These are phyloP conservation scores for Debaryomycetaceae sp. DNA, from an alignment of 1,139 yeast genomes.

Conservation along the genomic window DNA sequence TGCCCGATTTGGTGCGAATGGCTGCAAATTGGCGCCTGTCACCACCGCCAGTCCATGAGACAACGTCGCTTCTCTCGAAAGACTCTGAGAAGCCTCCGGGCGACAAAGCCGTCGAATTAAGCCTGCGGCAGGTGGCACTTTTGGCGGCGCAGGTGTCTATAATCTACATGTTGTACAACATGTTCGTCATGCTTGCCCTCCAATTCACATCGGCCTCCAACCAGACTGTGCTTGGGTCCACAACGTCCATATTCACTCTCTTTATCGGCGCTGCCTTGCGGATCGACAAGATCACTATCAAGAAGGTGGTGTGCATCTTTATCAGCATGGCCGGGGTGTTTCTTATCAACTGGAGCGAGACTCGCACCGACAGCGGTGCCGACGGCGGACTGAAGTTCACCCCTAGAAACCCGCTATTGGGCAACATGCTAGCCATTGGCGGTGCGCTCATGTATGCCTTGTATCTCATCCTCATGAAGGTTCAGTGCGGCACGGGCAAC, in stretches of 20 bases:
- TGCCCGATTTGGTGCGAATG: constrained; percentile 28
- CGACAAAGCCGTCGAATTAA: constrained; percentile 20
- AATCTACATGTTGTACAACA: constrained; percentile 41
- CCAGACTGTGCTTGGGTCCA: constrained; percentile 48
- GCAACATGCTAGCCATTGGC: constrained; percentile 40
- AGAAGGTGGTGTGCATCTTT: constrained; percentile 40
- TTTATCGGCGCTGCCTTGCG: constrained; percentile 36
- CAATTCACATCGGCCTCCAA: constrained; percentile 52
- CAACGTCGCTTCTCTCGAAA: constrained; percentile 6
- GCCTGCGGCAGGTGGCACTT: constrained; percentile 24
- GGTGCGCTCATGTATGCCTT: constrained; percentile 48
- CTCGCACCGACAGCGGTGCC: constrained; percentile 14
- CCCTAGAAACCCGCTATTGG: constrained; percentile 40
- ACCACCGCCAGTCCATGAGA: constrained; percentile 3
- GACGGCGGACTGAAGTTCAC: constrained; percentile 18
- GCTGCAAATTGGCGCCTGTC: constrained; percentile 1
- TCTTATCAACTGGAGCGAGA: constrained; percentile 41
- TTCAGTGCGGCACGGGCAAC: constrained; percentile 41
- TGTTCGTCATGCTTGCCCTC: constrained; percentile 36
- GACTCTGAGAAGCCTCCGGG: too few species aligned
- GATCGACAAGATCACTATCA: constrained; percentile 39
- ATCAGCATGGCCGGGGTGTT: constrained; percentile 44
- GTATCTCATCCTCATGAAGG: constrained; percentile 40
- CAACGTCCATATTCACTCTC: constrained; percentile 49
- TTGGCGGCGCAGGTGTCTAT: constrained; percentile 38